phyloP scores from a whole-genome alignment of 2,329 filamentous ascomycete species.

The Colletotrichum magnum region DNA sequence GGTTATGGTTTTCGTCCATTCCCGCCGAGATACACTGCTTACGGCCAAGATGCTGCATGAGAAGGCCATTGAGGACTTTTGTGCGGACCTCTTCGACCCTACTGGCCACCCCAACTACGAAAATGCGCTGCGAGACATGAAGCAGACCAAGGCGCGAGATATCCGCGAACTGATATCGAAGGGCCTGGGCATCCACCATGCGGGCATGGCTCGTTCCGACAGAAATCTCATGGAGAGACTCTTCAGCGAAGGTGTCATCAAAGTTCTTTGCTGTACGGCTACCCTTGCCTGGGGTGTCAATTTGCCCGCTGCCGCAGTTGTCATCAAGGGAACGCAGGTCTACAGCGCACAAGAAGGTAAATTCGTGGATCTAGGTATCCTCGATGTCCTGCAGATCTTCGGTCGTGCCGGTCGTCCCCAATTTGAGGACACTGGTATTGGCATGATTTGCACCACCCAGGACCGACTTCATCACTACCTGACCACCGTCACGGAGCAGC shows the following conservation, averaged over 20 bases:
- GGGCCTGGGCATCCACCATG: constrained; percentile 95
- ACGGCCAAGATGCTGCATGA: constrained; percentile 89
- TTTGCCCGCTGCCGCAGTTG: constrained; percentile 92
- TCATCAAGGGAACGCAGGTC: constrained; percentile 98
- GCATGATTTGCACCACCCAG: constrained; percentile 97
- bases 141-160: constrained; percentile 86
- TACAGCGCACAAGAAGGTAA: constrained; percentile 98
- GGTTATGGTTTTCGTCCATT: constrained; percentile 99
- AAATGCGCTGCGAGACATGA: constrained; percentile 85
- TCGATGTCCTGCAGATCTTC: constrained; percentile 98
- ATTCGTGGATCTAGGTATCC: constrained; percentile 94
- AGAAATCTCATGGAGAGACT: constrained; percentile 95
- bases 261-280: constrained; percentile 97
- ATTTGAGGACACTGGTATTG: constrained; percentile 97
- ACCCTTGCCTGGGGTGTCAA: constrained; percentile 99
- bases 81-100: constrained; percentile 87
- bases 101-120: constrained; percentile 84
- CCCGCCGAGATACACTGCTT: constrained; percentile 90
- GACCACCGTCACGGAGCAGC: constrained; percentile 92
- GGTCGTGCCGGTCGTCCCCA: constrained; percentile 97
- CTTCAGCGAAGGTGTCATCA: constrained; percentile 92
- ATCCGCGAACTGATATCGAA: constrained; percentile 90
- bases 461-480: constrained; percentile 94
- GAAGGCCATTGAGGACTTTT: constrained; percentile 86
- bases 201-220: constrained; percentile 95